phyloP scores from a whole-genome alignment of 23 red algal genomes.

The Gracilaria vermiculophylla region DNA sequence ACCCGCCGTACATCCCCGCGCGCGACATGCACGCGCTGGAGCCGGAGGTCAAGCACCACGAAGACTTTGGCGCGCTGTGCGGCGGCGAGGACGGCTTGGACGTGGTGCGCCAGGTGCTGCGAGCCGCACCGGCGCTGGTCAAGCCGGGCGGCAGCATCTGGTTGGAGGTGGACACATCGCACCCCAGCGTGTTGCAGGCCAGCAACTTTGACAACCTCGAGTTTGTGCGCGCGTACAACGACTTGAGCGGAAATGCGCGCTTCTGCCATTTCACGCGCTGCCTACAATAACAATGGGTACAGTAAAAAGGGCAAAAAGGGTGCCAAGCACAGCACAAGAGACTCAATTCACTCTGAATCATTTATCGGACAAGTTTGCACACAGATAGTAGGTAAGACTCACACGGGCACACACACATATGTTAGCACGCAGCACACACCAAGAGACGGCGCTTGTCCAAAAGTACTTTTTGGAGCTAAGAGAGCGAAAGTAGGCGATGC shows the following conservation, averaged over 20 bases:
- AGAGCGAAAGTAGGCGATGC: too few relatives aligned
- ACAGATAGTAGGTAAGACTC: not conserved
- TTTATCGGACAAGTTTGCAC: constrained; percentile 29
- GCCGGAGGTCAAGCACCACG: constrained; percentile 74
- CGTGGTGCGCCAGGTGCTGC: constrained; percentile 74
- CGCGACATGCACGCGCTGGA: constrained; percentile 70
- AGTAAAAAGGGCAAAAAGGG: not conserved
- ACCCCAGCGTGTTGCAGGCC: constrained; percentile 47
- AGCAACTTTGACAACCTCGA: not conserved
- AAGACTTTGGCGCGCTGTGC: constrained; percentile 67
- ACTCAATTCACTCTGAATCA: constrained; percentile 1
- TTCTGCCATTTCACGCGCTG: constrained; percentile 26
- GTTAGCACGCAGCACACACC: not conserved
- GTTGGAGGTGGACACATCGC: constrained; percentile 88
- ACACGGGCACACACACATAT: not conserved
- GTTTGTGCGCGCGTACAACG: not conserved
- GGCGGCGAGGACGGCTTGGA: constrained; percentile 89
- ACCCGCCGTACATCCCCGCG: constrained; percentile 91
- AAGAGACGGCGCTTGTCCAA: not conserved
- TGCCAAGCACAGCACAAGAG: not conserved
- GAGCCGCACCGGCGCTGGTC: constrained; percentile 20
- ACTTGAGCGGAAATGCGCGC: constrained; percentile 25
- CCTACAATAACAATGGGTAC: not conserved
- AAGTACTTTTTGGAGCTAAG: too few relatives aligned
- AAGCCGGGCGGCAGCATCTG: constrained; percentile 68